phyloP scores from a whole-genome alignment of 1,284 basidiomycete genomes.

The Trametes pubescens region DNA sequence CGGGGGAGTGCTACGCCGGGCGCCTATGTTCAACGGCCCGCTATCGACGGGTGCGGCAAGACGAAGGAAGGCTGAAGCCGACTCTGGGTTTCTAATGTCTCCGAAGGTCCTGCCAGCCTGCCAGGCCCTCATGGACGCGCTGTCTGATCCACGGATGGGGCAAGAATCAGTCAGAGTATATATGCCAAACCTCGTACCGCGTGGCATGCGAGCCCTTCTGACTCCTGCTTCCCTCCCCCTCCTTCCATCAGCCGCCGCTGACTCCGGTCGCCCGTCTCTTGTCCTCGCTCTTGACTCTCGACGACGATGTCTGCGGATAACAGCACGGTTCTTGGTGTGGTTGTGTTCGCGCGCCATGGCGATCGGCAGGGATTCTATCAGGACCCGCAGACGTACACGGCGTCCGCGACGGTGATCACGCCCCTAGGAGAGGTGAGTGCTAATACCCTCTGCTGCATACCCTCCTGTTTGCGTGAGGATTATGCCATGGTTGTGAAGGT shows the following conservation, averaged over 20 bases:
- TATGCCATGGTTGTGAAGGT: too few species aligned
- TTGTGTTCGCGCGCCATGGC: conserved; percentile 59
- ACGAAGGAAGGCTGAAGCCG: background rate
- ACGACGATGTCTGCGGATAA: conserved; percentile 32
- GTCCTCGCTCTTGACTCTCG: background rate
- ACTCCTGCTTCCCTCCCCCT: background rate
- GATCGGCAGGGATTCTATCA: conserved; percentile 56
- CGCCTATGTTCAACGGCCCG: background rate
- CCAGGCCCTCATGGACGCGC: background rate
- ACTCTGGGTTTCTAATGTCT: background rate
- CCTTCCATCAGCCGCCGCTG: background rate
- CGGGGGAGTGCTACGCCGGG: background rate
- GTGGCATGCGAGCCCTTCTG: background rate
- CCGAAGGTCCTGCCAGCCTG: background rate
- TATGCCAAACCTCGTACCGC: background rate
- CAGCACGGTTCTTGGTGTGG: conserved; percentile 50
- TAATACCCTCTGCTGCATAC: background rate
- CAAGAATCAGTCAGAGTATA: background rate
- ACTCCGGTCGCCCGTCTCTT: background rate
- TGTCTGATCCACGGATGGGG: background rate
- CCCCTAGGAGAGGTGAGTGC: conserved; percentile 54
- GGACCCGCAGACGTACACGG: conserved; percentile 50
- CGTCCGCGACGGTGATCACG: conserved; percentile 56
- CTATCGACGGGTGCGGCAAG: background rate
- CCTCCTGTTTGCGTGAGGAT: background rate